Evolutionary conservation across 2,329 filamentous ascomycete genomes (phyloP).

Genomic region (Hypoxylon sp.): DNA sequence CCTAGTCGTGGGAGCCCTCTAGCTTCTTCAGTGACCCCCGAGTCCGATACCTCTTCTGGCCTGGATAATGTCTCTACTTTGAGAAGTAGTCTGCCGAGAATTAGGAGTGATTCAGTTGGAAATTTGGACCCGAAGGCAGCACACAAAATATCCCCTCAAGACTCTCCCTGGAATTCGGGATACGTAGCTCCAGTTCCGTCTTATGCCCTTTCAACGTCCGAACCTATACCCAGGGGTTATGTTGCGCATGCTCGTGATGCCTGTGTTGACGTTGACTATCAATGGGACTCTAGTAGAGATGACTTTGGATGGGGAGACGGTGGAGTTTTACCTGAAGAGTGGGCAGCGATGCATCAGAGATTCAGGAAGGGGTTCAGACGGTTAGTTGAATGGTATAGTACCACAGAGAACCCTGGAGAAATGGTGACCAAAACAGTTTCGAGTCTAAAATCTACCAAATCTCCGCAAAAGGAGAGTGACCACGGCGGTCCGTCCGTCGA

Average conservation of each 20-base stretch:
- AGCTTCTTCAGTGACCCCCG: conserved; percentile 44
- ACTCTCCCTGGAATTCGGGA: conserved; percentile 51
- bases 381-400: conserved; percentile 87
- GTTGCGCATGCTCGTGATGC: conserved; percentile 91
- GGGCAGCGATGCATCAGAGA: conserved; percentile 93
- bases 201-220: conserved; percentile 85
- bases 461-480: conserved; percentile 49
- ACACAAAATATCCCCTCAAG: conserved; percentile 28
- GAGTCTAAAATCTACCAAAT: conserved; percentile 42
- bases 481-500: conserved; percentile 55
- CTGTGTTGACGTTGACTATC: conserved; percentile 89
- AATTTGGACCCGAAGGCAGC: conserved; percentile 22
- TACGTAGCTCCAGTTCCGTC: conserved; percentile 85
- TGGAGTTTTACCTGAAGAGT: conserved; percentile 91
- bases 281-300: conserved; percentile 92
- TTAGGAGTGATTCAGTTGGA: conserved; percentile 33
- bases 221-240: conserved; percentile 88
- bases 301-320: conserved; percentile 89
- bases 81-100: conserved; percentile 39
- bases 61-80: conserved; percentile 48
- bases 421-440: conserved; percentile 63
- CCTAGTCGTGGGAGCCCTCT: conserved; percentile 45
- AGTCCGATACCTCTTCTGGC: conserved; percentile 31
- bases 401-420: conserved; percentile 65
- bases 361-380: conserved; percentile 85